phyloP scores from a whole-genome alignment of 345 rosid species.

The Nephelium lappaceum region DNA sequence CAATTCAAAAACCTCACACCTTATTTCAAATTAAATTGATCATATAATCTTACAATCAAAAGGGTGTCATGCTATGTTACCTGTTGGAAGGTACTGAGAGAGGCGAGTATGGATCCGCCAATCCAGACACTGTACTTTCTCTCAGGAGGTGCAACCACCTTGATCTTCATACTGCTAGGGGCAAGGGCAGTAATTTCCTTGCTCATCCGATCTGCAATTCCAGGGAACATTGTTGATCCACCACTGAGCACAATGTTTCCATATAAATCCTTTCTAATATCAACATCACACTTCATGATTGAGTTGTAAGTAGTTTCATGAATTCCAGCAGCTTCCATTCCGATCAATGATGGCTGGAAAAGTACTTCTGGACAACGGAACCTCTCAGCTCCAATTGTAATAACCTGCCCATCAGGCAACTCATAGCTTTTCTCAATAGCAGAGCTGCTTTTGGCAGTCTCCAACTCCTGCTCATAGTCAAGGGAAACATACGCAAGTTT shows the following conservation, averaged over 20 bases:
- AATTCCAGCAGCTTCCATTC: slow-evolving; percentile 53
- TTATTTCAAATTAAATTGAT: not conserved
- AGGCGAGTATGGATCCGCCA: slow-evolving; percentile 57
- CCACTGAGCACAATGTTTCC: slow-evolving; percentile 58
- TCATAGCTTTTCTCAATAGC: slow-evolving; percentile 48
- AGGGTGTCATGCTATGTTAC: slow-evolving; percentile 23
- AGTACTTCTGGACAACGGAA: slow-evolving; percentile 59
- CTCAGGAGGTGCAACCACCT: slow-evolving; percentile 63
- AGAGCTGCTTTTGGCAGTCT: slow-evolving; percentile 54
- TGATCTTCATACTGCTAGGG: slow-evolving; percentile 56
- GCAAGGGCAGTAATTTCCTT: slow-evolving; percentile 54
- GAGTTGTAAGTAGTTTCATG: slow-evolving; percentile 55
- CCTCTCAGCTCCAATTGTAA: slow-evolving; percentile 56
- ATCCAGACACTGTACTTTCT: slow-evolving; percentile 65
- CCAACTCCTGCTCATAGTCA: slow-evolving; percentile 57
- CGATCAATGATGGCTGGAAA: slow-evolving; percentile 54
- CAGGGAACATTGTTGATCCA: slow-evolving; percentile 59
- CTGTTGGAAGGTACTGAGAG: slow-evolving; percentile 64
- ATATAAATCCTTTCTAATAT: slow-evolving; percentile 52
- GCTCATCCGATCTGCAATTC: slow-evolving; percentile 58
- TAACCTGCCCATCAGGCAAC: slow-evolving; percentile 53
- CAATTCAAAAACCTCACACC: not conserved
- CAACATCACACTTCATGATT: slow-evolving; percentile 53
- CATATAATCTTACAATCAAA: not conserved
- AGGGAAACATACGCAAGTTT: slow-evolving; percentile 56